These are phyloP conservation scores for Thymus mandschuricus DNA, from an alignment of 257 asterid genomes.

Conservation along the genomic window DNA sequence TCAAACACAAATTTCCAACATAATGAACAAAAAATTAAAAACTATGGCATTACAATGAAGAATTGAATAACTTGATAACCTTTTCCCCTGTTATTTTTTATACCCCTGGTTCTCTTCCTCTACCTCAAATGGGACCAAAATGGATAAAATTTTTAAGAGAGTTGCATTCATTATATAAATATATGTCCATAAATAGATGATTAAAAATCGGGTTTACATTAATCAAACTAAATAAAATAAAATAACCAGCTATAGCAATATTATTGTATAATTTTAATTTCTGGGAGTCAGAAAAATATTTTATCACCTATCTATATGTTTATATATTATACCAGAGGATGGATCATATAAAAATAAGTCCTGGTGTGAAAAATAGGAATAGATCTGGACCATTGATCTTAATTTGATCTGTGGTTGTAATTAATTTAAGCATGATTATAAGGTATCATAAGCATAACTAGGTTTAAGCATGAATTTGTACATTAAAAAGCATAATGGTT, in stretches of 20 bases:
- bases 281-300: too few relatives aligned
- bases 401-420: too few relatives aligned
- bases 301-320: too few relatives aligned
- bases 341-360: too few relatives aligned
- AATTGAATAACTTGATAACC: neutral
- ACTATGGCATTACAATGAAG: neutral
- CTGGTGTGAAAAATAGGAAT: too few relatives aligned
- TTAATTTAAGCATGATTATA: too few relatives aligned
- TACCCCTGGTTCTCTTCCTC: neutral
- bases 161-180: neutral
- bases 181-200: neutral
- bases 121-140: neutral
- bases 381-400: too few relatives aligned
- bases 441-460: too few relatives aligned
- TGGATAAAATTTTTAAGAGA: neutral
- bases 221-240: neutral
- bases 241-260: neutral
- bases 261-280: too few relatives aligned
- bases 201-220: neutral
- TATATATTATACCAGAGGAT: too few relatives aligned
- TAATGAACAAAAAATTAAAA: neutral
- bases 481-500: too few relatives aligned
- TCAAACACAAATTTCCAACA: neutral
- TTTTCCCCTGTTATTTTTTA: neutral
- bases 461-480: too few relatives aligned